Base-by-base conservation (phyloP, 768 basidiomycete species). In the Rhodocollybia butyracea region DNA sequence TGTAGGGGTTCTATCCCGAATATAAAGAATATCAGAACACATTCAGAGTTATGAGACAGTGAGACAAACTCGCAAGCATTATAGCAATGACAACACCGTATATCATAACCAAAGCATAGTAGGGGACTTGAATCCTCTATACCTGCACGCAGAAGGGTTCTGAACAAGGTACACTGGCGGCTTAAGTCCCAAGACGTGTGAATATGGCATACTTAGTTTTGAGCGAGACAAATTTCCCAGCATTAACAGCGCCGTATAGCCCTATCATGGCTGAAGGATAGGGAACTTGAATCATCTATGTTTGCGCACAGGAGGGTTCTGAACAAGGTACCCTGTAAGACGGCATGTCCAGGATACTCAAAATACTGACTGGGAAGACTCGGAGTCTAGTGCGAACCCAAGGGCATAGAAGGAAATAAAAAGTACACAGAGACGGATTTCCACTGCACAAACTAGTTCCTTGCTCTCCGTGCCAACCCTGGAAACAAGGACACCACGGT, bases 131-230 rank as follows among this genome's bases (percentile, higher is more conserved):
- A 32, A 12, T 29, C 51, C 19, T 30, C 15, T 27, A 21, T 38
- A 17, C 17, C 30, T 39, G 12, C 26, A 3, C 10, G 22, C 26
- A 6, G 51, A 42, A 15, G 51, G 26, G n/a, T 29, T 41, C 51
- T 40, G 42, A 2, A 53, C 51, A 3, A 53, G 39, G 29, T 53
- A 43, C 8, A 53, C 51, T 41, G n/a, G n/a, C n/a, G n/a, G n/a
- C n/a, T n/a, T n/a, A n/a, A n/a, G n/a, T n/a, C n/a, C n/a, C n/a
- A n/a, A n/a, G n/a, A n/a, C n/a, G n/a, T n/a, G n/a, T n/a, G n/a
- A n/a, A n/a, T n/a, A n/a, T n/a, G n/a, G n/a, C n/a, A n/a, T n/a
- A n/a, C n/a, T n/a, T n/a, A n/a, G n/a, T n/a, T n/a, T n/a, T n/a
- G n/a, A n/a, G n/a, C n/a, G n/a, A n/a, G n/a, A n/a, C n/a, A n/a